Conservation (phyloP, 169 alveolate species). For the Cryptosporidium canis region DNA sequence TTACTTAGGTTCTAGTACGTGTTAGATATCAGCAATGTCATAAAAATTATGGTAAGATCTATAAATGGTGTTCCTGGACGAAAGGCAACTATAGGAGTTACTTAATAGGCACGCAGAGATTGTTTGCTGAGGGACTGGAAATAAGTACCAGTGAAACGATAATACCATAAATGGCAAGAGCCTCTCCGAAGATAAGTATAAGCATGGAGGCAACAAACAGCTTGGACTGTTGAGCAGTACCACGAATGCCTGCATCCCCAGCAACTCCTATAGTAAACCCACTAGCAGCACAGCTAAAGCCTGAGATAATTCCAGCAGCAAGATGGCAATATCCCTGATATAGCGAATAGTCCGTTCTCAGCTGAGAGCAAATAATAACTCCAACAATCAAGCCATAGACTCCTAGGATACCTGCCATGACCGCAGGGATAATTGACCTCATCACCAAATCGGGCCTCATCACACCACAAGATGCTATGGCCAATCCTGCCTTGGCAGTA, state of each 20-base stretch:
- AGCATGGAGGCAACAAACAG: slow-evolving; percentile 90
- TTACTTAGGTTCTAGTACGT: too few relatives aligned
- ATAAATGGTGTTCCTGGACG: background rate
- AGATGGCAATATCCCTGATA: slow-evolving; percentile 85
- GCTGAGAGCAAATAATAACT: slow-evolving; percentile 83
- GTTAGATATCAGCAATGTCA: too few relatives aligned
- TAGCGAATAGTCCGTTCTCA: slow-evolving; percentile 77
- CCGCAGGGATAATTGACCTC: slow-evolving; percentile 88
- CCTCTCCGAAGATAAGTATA: slow-evolving; percentile 89
- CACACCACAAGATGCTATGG: slow-evolving; percentile 89
- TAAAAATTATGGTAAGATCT: too few relatives aligned
- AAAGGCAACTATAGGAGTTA: background rate
- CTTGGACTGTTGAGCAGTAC: slow-evolving; percentile 84
- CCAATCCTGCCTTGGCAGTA: slow-evolving; percentile 89
- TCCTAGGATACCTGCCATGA: slow-evolving; percentile 93
- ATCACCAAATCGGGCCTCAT: slow-evolving; percentile 88
- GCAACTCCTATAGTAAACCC: slow-evolving; percentile 90
- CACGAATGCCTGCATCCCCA: slow-evolving; percentile 91
- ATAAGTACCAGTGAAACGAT: slow-evolving; percentile 83
- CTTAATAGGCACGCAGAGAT: slow-evolving; percentile 41
- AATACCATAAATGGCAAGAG: slow-evolving; percentile 87
- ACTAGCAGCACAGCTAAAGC: slow-evolving; percentile 87
- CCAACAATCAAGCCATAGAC: slow-evolving; percentile 90
- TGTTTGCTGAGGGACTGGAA: slow-evolving; percentile 27
- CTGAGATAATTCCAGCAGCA: slow-evolving; percentile 89